phyloP scores from a whole-genome alignment of 2,329 filamentous ascomycete genomes.

The Botrytis fabae region DNA sequence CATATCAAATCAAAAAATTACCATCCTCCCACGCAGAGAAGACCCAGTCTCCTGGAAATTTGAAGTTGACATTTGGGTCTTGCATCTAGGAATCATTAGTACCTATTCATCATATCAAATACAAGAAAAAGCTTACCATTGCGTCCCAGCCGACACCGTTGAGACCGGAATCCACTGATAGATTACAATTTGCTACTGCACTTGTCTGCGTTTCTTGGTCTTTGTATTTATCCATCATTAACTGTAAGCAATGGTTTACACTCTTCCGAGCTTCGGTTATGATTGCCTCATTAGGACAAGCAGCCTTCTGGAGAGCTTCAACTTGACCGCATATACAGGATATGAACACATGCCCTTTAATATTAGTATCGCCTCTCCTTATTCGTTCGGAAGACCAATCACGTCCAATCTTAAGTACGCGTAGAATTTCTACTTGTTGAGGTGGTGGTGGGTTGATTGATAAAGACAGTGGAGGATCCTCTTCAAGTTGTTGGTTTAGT shows the following conservation, averaged over 20 bases:
- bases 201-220: conserved; percentile 12
- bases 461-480: conserved; percentile 16
- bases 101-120: not conserved
- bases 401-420: not conserved
- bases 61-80: conserved; percentile 28
- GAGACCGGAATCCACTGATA: not conserved
- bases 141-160: not conserved
- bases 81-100: conserved; percentile 18
- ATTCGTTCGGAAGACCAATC: conserved; percentile 27
- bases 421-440: conserved; percentile 16
- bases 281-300: conserved; percentile 24
- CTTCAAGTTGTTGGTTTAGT: conserved; percentile 31
- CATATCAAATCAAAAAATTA: not conserved
- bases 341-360: conserved; percentile 47
- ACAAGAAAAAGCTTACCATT: not conserved
- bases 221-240: conserved; percentile 23
- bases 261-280: conserved; percentile 30
- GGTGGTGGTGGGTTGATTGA: not conserved
- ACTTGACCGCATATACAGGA: conserved; percentile 45
- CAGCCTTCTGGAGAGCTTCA: conserved; percentile 37
- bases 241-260: conserved; percentile 26
- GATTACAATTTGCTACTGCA: not conserved
- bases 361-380: conserved; percentile 48
- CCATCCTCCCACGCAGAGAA: conserved; percentile 22
- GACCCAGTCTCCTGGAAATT: conserved; percentile 23